phyloP scores from a whole-genome alignment of 257 asterid genomes.

The Dorcoceras hygrometricum region DNA sequence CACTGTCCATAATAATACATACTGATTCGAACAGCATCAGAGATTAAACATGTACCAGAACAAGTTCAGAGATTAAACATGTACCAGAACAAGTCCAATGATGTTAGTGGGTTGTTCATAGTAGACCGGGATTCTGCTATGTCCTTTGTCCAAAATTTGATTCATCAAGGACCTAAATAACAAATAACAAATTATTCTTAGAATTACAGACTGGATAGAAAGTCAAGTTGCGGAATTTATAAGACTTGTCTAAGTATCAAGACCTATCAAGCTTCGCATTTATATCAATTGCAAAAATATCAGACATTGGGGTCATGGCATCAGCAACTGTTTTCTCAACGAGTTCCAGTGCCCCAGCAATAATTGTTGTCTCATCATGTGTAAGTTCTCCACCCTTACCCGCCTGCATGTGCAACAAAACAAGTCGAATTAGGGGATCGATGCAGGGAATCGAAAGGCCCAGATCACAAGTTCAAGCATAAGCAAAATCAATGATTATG shows the following conservation, averaged over 20 bases:
- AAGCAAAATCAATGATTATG: too few species aligned
- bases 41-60: constrained; percentile 42
- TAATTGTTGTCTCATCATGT: constrained; percentile 95
- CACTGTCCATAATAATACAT: background rate
- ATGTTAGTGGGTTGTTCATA: constrained; percentile 57
- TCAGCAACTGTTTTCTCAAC: constrained; percentile 81
- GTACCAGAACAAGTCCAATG: constrained; percentile 79
- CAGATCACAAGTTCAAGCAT: constrained; percentile 6
- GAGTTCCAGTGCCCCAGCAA: constrained; percentile 95
- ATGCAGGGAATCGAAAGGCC: constrained; percentile 6
- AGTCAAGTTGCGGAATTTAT: background rate
- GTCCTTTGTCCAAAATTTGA: constrained; percentile 69
- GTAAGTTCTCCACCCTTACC: constrained; percentile 99
- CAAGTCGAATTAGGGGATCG: background rate
- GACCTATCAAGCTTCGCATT: constrained; percentile 87
- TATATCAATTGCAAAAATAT: constrained; percentile 71
- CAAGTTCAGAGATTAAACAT: constrained; percentile 9
- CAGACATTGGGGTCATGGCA: constrained; percentile 91
- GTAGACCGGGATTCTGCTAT: constrained; percentile 76
- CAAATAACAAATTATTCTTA: constrained; percentile 18
- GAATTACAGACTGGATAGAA: constrained; percentile 21
- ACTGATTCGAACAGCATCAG: constrained; percentile 5
- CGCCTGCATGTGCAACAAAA: constrained; percentile 53
- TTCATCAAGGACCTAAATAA: constrained; percentile 57
- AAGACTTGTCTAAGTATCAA: background rate